A percentile compares a stretch with the other conserved stretches of the same genome.
phyloP scores from a whole-genome alignment of 2,329 filamentous ascomycete species.

The Venturia effusa region DNA sequence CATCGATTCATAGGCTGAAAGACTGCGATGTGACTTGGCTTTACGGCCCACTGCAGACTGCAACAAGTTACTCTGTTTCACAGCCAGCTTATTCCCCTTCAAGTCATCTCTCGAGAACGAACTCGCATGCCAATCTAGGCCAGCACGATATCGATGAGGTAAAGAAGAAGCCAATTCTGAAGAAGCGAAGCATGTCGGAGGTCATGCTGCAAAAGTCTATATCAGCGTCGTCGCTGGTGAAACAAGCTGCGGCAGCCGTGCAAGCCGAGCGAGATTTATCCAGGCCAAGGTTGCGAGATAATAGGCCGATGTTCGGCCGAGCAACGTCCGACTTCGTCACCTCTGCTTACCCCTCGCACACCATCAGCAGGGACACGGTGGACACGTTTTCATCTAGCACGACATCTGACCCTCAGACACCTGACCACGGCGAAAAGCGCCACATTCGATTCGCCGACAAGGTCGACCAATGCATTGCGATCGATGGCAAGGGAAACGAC shows the following conservation, averaged over 20 bases:
- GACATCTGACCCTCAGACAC: constrained; percentile 61
- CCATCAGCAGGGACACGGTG: constrained; percentile 43
- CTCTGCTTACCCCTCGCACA: constrained; percentile 54
- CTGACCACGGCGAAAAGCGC: constrained; percentile 50
- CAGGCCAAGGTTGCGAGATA: constrained; percentile 34
- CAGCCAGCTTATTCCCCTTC: constrained; percentile 38
- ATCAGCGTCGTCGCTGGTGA: constrained; percentile 77
- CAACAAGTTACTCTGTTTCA: constrained; percentile 43
- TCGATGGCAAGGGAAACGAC: constrained; percentile 74
- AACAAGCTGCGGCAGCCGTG: constrained; percentile 77
- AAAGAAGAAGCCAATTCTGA: constrained; percentile 51
- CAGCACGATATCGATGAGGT: neutral
- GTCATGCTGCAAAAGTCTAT: constrained; percentile 84
- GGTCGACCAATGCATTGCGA: constrained; percentile 89
- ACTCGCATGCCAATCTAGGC: constrained; percentile 50
- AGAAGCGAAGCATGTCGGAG: constrained; percentile 94
- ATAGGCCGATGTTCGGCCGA: constrained; percentile 46
- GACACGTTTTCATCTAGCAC: constrained; percentile 56
- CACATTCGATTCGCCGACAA: constrained; percentile 97
- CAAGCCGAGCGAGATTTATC: constrained; percentile 61
- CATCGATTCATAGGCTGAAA: constrained; percentile 63
- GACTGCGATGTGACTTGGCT: constrained; percentile 97
- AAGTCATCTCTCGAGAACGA: constrained; percentile 47
- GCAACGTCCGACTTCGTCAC: constrained; percentile 60
- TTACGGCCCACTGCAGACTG: constrained; percentile 81